Conservation (phyloP, 1,284 basidiomycete genomes). For the Grifola frondosa region DNA sequence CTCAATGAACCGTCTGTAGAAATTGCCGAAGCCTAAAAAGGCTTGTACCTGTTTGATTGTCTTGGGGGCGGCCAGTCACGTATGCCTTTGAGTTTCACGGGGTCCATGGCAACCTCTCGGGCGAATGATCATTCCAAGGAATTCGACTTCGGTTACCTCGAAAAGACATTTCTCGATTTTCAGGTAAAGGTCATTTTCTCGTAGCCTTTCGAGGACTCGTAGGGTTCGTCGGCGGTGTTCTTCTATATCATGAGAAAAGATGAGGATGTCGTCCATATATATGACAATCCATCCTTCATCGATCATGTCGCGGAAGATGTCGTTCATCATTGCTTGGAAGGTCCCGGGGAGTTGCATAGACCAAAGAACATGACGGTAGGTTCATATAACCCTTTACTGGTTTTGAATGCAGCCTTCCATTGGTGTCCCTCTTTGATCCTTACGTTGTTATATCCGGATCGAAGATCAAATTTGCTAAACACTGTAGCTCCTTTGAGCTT, state of each 20-base stretch:
- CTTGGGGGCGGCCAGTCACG: constrained; percentile 35
- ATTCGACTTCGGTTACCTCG: constrained; percentile 29
- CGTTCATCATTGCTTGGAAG: constrained; percentile 18
- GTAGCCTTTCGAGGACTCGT: constrained; percentile 33
- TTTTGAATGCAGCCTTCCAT: constrained; percentile 15
- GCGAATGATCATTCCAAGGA: too few species aligned
- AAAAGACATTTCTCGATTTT: constrained; percentile 41
- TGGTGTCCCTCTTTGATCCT: constrained; percentile 14
- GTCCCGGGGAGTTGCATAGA: constrained; percentile 14
- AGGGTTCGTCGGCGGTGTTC: constrained; percentile 19
- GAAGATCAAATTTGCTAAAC: constrained; percentile 11
- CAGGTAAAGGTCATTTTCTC: constrained; percentile 27
- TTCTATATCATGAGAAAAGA: constrained; percentile 15
- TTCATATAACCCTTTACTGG: constrained; percentile 10
- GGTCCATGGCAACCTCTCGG: constrained; percentile 38
- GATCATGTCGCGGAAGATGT: constrained; percentile 25
- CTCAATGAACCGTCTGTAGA: constrained; percentile 35
- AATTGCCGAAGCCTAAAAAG: constrained; percentile 15
- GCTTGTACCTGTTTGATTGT: constrained; percentile 6
- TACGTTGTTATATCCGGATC: constrained; percentile 15
- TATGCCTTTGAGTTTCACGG: constrained; percentile 36
- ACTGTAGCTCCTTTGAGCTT: constrained; percentile 1
- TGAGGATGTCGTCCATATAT: constrained; percentile 32
- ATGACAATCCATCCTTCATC: constrained; percentile 17
- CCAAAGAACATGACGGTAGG: constrained; percentile 17